Evolutionary conservation across 371 early-diverging fungal genomes (phyloP), one percentile per base, ranked within the genome.

Genomic region (Rhizomucor miehei): DNA sequence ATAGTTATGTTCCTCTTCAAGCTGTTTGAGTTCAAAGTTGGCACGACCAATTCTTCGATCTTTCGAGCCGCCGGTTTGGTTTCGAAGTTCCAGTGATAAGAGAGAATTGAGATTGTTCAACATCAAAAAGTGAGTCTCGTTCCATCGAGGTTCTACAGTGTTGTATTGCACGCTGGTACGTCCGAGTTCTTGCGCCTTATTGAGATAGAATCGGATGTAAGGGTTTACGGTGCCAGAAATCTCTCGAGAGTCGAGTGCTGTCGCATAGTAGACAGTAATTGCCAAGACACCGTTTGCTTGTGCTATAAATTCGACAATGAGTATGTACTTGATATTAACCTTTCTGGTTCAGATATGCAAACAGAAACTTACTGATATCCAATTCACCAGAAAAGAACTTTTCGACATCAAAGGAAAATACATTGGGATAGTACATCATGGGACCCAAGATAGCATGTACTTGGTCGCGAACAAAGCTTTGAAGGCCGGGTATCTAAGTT

Each of bases 401-500:
- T 62, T 92, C 96, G 2, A 94, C 54, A 60, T 95, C 93, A 21
- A 95, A 67, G 4, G 84, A 71, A 59, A 92, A 89, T 38, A 81
- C 82, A 67, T 92, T 90, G 16, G 97, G 97, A 21, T 77, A 72
- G 59, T 93, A 89, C 80, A 96, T 88, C 86, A 91, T 85, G 1
- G 91, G 89, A 0, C 84, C 81, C 8, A 92, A 64, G 20, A 79
- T 85, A 40, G 81, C 71, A 64, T 87, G 86, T 16, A 89, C 82
- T 66, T 90, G 88, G 34, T 92, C 92, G 24, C 84, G 80, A 38
- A 94, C 88, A 56, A 93, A 91, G 4, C 84, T 76, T 45, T 81
- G 83, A 58, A 94, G 66, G 9, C 93, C 94, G 16, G 93, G 93
- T 48, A 92, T 82, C 81, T 85, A 70, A 34, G 35, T n/a, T n/a